Percentiles rank a stretch among this genome's conserved stretches.
Evolutionary conservation across 768 basidiomycete genomes (phyloP).

Genomic region (Russula emetica): DNA sequence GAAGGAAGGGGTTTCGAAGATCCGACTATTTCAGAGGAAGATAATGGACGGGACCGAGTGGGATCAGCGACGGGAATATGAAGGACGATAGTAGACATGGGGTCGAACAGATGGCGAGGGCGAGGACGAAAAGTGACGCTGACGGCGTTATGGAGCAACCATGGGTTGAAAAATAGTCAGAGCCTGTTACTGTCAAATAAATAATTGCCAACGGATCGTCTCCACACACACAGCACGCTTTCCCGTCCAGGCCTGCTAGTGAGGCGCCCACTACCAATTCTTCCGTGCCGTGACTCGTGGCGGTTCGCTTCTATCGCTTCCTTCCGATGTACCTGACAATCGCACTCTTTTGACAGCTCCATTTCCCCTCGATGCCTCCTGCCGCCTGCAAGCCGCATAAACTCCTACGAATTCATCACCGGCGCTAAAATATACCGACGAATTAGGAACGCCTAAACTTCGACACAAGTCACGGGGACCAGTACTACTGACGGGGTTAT

Average conservation of each 20-base stretch:
- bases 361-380: not conserved
- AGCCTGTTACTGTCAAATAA: not conserved
- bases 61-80: not conserved
- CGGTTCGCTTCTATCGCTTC: too few species aligned
- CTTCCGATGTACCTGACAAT: not conserved
- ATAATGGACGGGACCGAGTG: not conserved
- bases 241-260: not conserved
- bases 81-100: conserved; percentile 8
- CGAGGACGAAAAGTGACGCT: too few species aligned
- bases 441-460: too few species aligned
- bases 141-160: not conserved
- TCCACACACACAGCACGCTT: conserved; percentile 2
- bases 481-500: too few species aligned
- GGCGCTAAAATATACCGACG: not conserved
- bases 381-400: not conserved
- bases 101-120: not conserved
- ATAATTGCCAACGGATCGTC: not conserved
- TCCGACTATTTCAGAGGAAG: not conserved
- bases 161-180: not conserved
- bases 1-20: conserved; percentile 5
- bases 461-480: too few species aligned
- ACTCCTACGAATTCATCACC: not conserved
- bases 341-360: not conserved
- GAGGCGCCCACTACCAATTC: not conserved
- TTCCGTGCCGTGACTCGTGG: too few species aligned